Percentiles rank a stretch among this genome's conserved stretches.
These are phyloP conservation scores for Candida endomychidarum DNA, from an alignment of 805 yeast genomes.

Conservation along the genomic window DNA sequence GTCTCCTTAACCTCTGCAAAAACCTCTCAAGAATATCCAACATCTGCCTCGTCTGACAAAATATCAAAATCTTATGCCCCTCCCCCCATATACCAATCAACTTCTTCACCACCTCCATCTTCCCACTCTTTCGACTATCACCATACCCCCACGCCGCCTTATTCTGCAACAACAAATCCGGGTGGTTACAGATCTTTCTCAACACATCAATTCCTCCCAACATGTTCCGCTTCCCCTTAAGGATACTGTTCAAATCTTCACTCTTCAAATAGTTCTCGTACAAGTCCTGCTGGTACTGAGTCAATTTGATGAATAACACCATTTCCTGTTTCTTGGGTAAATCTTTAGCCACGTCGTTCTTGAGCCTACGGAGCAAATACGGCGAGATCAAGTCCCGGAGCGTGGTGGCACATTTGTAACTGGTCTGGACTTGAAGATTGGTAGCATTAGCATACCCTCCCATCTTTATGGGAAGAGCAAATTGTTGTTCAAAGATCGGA, in stretches of 20 bases:
- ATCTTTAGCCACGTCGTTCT: constrained; percentile 93
- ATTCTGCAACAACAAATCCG: constrained; percentile 58
- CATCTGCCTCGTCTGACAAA: constrained; percentile 94
- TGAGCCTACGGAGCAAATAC: constrained; percentile 80
- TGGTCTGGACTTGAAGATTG: constrained; percentile 93
- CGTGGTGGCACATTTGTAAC: constrained; percentile 92
- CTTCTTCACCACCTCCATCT: constrained; percentile 83
- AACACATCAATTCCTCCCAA: constrained; percentile 86
- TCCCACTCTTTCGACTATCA: constrained; percentile 70
- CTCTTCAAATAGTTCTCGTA: constrained; percentile 76
- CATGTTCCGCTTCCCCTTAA: constrained; percentile 76
- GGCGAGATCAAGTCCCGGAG: constrained; percentile 88
- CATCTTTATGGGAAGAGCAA: constrained; percentile 86
- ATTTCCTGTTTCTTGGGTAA: constrained; percentile 90
- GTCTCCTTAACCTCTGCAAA: constrained; percentile 35
- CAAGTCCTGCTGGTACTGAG: constrained; percentile 69
- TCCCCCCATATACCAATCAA: constrained; percentile 71
- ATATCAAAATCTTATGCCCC: constrained; percentile 77
- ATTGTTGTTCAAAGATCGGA: constrained; percentile 92
- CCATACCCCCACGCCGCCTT: constrained; percentile 48
- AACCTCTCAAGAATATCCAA: constrained; percentile 79
- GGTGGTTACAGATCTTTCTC: constrained; percentile 94
- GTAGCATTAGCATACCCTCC: constrained; percentile 99
- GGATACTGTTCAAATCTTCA: constrained; percentile 69
- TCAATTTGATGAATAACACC: constrained; percentile 88